Percentiles rank a stretch among this genome's conserved stretches.
Evolutionary conservation across 1,284 basidiomycete genomes (phyloP).

Genomic region (Moesziomyces antarcticus): DNA sequence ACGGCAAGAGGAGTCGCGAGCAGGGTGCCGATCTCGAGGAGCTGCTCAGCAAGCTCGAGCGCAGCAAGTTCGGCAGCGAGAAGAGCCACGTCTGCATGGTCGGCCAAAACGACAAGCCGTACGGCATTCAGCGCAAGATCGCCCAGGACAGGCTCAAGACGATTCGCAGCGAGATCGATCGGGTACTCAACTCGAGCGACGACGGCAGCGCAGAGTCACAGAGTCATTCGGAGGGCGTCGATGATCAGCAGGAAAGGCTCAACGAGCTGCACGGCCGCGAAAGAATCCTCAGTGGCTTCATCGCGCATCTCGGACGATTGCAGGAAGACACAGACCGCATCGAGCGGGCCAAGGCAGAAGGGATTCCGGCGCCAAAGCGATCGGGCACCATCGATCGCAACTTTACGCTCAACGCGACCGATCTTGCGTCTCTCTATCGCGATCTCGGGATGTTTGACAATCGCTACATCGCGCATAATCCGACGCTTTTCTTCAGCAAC

Average conservation of each 20-base stretch:
- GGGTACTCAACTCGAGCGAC: slow-evolving; percentile 30
- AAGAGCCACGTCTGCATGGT: slow-evolving; percentile 82
- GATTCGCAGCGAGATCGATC: slow-evolving; percentile 61
- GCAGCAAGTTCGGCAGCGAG: slow-evolving; percentile 86
- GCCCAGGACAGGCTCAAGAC: slow-evolving; percentile 72
- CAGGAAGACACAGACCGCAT: slow-evolving; percentile 24
- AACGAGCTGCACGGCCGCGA: slow-evolving; percentile 58
- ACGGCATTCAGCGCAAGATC: slow-evolving; percentile 77
- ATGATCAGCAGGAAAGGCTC: slow-evolving; percentile 25
- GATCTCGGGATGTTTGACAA: slow-evolving; percentile 89
- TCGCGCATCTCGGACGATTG: slow-evolving; percentile 70
- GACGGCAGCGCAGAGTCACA: slow-evolving; percentile 11
- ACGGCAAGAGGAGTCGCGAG: slow-evolving; percentile 1
- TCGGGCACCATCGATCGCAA: slow-evolving; percentile 25
- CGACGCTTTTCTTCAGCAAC: slow-evolving; percentile 83
- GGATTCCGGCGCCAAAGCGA: slow-evolving; percentile 15
- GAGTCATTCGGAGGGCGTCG: slow-evolving; percentile 7
- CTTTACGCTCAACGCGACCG: slow-evolving; percentile 14
- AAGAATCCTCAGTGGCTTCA: slow-evolving; percentile 74
- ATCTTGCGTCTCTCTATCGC: slow-evolving; percentile 70
- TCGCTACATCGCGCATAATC: slow-evolving; percentile 89
- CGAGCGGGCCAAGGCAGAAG: slow-evolving; percentile 40
- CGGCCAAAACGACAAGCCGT: slow-evolving; percentile 71
- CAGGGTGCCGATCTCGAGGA: slow-evolving; percentile 23
- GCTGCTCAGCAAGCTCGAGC: slow-evolving; percentile 40